phyloP scores from a whole-genome alignment of 2,329 filamentous ascomycete species.

The Monascus ruber region DNA sequence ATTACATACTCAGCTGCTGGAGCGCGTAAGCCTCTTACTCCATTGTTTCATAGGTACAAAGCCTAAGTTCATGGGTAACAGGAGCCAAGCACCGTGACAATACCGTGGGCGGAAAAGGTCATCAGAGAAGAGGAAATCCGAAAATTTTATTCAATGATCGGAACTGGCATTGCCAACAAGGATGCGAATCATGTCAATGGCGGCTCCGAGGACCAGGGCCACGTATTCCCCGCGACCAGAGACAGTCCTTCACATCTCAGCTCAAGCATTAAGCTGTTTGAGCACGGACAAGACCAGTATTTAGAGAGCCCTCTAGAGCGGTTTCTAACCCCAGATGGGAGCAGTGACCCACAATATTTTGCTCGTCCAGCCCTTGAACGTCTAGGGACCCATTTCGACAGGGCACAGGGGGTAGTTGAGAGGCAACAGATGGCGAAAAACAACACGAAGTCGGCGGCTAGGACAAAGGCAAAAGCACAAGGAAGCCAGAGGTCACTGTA shows the following conservation, averaged over 20 bases:
- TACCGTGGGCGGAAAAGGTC: slow-evolving; percentile 7
- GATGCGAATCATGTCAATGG: neutral
- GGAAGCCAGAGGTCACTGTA: neutral
- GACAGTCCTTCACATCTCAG: neutral
- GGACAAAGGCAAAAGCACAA: neutral
- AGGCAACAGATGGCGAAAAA: slow-evolving; percentile 6
- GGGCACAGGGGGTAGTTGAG: slow-evolving; percentile 6
- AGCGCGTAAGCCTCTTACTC: neutral
- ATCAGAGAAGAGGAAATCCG: slow-evolving; percentile 12
- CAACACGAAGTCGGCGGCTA: slow-evolving; percentile 3
- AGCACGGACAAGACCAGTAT: slow-evolving; percentile 2
- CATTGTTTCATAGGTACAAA: too few relatives aligned
- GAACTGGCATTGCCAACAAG: neutral
- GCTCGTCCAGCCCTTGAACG: slow-evolving; percentile 6
- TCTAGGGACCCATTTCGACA: slow-evolving; percentile 7
- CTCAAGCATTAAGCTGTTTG: slow-evolving; percentile 5
- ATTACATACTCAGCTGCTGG: neutral
- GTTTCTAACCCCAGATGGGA: slow-evolving; percentile 12
- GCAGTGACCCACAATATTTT: slow-evolving; percentile 9
- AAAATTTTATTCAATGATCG: slow-evolving; percentile 4
- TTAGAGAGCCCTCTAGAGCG: slow-evolving; percentile 13
- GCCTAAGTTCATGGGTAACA: neutral
- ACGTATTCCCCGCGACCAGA: neutral
- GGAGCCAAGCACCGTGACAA: neutral
- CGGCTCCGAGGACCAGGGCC: neutral